Evolutionary conservation across 1,284 basidiomycete genomes (phyloP).

Genomic region (Schizopora paradoxa): DNA sequence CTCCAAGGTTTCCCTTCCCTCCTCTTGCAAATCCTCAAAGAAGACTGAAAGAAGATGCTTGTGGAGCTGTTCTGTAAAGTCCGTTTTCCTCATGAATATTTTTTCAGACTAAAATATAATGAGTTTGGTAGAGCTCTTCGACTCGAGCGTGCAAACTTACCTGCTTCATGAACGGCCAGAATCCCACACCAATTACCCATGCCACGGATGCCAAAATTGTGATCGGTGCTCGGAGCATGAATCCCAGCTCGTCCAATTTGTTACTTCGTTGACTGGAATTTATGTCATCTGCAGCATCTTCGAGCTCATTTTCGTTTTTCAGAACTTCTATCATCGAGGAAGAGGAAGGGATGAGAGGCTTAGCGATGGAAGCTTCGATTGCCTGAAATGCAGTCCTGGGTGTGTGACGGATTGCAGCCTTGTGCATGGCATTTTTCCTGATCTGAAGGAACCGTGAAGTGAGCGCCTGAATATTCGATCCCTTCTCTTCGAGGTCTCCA

Average conservation of each 20-base stretch:
- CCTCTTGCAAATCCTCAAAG: background rate
- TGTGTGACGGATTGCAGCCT: background rate
- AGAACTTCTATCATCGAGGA: too few species aligned
- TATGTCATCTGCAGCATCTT: too few species aligned
- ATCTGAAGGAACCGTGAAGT: background rate
- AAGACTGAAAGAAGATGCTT: background rate
- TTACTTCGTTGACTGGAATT: too few species aligned
- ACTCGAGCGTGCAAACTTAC: background rate
- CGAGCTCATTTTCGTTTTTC: too few species aligned
- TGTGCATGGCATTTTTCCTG: background rate
- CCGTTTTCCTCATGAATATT: background rate
- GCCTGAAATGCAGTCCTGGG: background rate
- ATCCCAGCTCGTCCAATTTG: background rate
- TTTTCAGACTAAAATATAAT: background rate
- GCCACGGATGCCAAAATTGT: background rate
- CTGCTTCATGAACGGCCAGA: background rate
- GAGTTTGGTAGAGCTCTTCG: background rate
- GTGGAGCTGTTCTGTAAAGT: background rate
- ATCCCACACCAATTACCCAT: background rate
- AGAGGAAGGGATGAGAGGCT: too few species aligned
- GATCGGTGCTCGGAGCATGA: background rate
- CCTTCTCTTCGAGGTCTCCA: background rate
- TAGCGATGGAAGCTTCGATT: background rate
- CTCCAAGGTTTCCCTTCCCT: background rate
- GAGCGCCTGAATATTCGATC: background rate